Conservation (phyloP, 257 asterid genomes). For the Solanum corneliomulleri region DNA sequence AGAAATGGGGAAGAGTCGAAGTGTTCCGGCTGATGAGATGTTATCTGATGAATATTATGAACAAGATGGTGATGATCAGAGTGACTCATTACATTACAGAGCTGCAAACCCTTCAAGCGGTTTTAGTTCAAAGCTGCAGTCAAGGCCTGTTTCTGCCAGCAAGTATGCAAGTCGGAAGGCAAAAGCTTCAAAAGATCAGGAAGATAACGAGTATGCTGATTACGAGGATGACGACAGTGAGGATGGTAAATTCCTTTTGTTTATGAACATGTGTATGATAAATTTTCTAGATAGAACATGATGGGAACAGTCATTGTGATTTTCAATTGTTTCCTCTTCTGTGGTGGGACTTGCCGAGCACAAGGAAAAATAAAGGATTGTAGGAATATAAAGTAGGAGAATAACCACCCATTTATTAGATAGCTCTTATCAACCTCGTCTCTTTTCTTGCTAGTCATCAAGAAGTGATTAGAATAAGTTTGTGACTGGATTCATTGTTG, state of each 20-base stretch:
- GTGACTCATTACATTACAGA: slow-evolving; percentile 53
- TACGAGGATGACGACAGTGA: slow-evolving; percentile 48
- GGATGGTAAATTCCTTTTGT: slow-evolving; percentile 16
- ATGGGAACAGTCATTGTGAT: neutral
- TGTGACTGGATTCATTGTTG: neutral
- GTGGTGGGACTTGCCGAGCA: neutral
- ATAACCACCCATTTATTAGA: neutral
- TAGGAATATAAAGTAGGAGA: neutral
- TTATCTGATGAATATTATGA: slow-evolving; percentile 95
- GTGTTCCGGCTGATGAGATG: slow-evolving; percentile 85
- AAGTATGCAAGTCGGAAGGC: slow-evolving; percentile 35
- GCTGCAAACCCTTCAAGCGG: slow-evolving; percentile 38
- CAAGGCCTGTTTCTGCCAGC: slow-evolving; percentile 31
- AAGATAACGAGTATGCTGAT: slow-evolving; percentile 39
- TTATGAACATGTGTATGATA: neutral
- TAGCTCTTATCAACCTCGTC: neutral
- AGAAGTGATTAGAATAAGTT: neutral
- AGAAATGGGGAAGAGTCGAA: slow-evolving; percentile 39
- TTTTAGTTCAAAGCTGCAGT: slow-evolving; percentile 38
- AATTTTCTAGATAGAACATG: neutral
- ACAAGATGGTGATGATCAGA: slow-evolving; percentile 86
- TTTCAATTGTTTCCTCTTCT: neutral
- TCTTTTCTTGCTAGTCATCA: neutral
- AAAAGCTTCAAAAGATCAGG: slow-evolving; percentile 38
- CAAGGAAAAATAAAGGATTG: neutral